A percentile compares a stretch with the other conserved stretches of the same genome.
Conservation (phyloP, 768 basidiomycete genomes). For the Cyathus striatus region DNA sequence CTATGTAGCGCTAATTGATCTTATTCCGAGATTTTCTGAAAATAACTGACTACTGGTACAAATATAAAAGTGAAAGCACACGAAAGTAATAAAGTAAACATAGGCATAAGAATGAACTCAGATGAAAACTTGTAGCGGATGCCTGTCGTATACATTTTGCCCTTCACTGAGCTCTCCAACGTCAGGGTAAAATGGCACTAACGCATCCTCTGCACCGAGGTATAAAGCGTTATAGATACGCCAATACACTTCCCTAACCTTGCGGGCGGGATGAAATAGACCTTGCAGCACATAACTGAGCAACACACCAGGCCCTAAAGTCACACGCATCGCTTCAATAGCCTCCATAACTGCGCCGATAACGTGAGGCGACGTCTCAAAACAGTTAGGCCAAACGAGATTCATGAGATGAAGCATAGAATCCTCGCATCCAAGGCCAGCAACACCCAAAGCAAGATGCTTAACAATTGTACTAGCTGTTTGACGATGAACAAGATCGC, state of each 20-base stretch:
- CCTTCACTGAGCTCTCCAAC: conserved; percentile 87
- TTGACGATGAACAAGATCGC: conserved; percentile 97
- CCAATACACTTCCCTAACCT: conserved; percentile 98
- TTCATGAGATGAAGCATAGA: conserved; percentile 98
- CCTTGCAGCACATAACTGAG: conserved; percentile 93
- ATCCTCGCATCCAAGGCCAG: conserved; percentile 96
- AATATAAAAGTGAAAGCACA: conserved; percentile 3
- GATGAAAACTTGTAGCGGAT: conserved; percentile 81
- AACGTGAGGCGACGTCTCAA: conserved; percentile 97
- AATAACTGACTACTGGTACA: too few species aligned
- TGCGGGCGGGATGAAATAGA: conserved; percentile 94
- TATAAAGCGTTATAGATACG: conserved; percentile 93
- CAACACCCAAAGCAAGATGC: conserved; percentile 93
- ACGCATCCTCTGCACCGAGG: conserved; percentile 82
- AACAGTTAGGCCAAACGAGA: conserved; percentile 98
- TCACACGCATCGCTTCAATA: conserved; percentile 94
- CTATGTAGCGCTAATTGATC: neutral
- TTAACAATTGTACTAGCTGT: conserved; percentile 98
- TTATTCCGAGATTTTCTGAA: too few species aligned
- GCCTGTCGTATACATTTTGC: conserved; percentile 83
- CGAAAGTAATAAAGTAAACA: conserved; percentile 4
- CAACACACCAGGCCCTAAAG: conserved; percentile 88
- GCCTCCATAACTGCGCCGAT: conserved; percentile 99
- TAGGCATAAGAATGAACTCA: conserved; percentile 23
- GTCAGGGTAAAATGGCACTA: conserved; percentile 95